A percentile compares a stretch with the other conserved stretches of the same genome.
Conservation (phyloP, 2,329 filamentous ascomycete genomes). For the Elsinoe australis region DNA sequence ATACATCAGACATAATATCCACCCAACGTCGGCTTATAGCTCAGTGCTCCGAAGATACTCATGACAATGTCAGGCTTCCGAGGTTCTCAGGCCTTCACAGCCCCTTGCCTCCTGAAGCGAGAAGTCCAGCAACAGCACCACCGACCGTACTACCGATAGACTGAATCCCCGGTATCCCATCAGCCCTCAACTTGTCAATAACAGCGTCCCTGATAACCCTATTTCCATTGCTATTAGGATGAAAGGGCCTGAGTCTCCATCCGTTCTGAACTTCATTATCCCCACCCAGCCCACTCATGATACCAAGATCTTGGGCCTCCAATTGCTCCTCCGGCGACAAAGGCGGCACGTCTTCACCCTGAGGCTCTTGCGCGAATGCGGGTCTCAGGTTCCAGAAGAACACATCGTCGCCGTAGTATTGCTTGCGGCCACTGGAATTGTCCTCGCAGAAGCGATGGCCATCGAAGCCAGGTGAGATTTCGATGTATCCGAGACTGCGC, state of each 20-base stretch:
- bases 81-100: not conserved
- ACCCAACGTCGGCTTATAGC: no score
- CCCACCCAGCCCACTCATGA: not conserved
- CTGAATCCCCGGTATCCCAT: not conserved
- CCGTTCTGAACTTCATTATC: not conserved
- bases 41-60: no score
- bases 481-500: not conserved
- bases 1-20: no score
- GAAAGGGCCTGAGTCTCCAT: not conserved
- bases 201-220: not conserved
- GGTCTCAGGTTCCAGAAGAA: not conserved
- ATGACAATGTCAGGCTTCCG: no score
- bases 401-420: slow-evolving; percentile 1
- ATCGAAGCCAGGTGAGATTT: not conserved
- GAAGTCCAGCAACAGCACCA: not conserved
- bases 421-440: not conserved
- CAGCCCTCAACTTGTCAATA: not conserved
- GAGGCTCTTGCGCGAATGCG: not conserved
- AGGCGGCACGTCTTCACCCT: not conserved
- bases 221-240: not conserved
- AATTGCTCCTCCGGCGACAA: not conserved
- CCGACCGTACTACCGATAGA: not conserved
- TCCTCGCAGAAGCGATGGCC: slow-evolving; percentile 7
- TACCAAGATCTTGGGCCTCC: not conserved
- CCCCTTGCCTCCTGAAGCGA: not conserved